These are phyloP conservation scores for Auricularia sp. DNA, from an alignment of 768 basidiomycete genomes.

Conservation along the genomic window DNA sequence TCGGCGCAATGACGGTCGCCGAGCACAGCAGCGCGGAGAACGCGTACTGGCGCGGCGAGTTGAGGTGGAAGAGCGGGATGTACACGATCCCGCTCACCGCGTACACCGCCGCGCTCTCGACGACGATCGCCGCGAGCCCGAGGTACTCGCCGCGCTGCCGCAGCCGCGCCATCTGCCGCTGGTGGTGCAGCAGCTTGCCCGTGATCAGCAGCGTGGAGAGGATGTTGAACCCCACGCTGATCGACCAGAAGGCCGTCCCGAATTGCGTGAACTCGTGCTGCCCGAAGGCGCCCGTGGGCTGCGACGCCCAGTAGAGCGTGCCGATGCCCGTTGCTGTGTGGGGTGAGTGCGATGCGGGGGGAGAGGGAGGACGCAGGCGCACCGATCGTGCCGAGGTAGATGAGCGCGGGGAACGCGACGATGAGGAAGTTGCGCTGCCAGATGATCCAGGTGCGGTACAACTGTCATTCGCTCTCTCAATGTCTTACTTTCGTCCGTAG, in stretches of 20 bases:
- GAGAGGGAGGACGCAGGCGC: no score
- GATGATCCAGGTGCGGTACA: background rate
- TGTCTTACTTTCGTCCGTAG: no score
- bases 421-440: background rate
- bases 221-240: constrained; percentile 24
- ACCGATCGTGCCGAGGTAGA: background rate
- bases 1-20: background rate
- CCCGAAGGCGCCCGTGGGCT: background rate
- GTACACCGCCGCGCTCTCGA: constrained; percentile 27
- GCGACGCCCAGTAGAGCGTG: background rate
- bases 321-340: background rate
- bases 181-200: constrained; percentile 12
- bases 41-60: constrained; percentile 5
- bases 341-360: no score
- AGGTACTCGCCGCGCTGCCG: constrained; percentile 9
- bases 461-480: background rate
- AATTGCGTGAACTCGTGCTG: background rate
- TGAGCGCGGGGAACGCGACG: background rate
- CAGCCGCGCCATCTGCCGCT: constrained; percentile 13
- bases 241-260: constrained; percentile 1
- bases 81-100: constrained; percentile 19
- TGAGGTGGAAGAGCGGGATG: constrained; percentile 18
- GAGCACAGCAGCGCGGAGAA: background rate
- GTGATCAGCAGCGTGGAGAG: constrained; percentile 25
- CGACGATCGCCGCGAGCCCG: constrained; percentile 16